These are phyloP conservation scores for Plasmodium coatneyi DNA, from an alignment of 169 alveolate genomes.

Conservation along the genomic window DNA sequence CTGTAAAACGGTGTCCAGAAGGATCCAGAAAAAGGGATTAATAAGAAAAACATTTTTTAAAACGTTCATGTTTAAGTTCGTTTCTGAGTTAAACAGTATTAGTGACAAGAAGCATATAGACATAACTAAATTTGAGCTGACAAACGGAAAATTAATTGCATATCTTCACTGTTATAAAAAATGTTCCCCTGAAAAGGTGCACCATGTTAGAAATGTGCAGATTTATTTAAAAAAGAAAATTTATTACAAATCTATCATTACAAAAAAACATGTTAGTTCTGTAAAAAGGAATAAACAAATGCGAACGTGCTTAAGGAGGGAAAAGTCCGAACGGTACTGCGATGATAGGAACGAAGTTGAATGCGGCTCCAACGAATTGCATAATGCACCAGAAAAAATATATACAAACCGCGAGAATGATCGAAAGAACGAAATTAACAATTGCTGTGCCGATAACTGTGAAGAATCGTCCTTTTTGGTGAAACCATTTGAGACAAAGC, in stretches of 20 bases:
- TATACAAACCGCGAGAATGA: not conserved
- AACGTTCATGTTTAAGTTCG: not conserved
- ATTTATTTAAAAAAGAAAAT: slow-evolving; percentile 2
- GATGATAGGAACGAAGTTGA: not conserved
- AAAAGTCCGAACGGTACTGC: not conserved
- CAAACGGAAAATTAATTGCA: slow-evolving; percentile 12
- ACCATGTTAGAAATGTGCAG: not conserved
- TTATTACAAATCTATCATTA: not conserved
- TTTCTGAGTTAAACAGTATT: slow-evolving; percentile 13
- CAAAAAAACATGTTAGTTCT: slow-evolving; percentile 7
- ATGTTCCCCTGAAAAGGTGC: not conserved
- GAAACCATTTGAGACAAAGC: not conserved
- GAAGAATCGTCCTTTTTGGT: not conserved
- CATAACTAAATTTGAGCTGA: slow-evolving; percentile 13
- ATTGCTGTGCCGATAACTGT: not conserved
- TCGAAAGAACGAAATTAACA: not conserved
- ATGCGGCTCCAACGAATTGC: slow-evolving; percentile 12
- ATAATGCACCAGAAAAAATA: slow-evolving; percentile 1
- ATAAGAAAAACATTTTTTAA: slow-evolving; percentile 16
- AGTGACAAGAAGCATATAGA: not conserved
- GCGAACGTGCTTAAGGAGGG: not conserved
- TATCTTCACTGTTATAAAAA: slow-evolving; percentile 20
- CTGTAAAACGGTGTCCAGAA: slow-evolving; percentile 35
- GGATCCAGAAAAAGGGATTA: slow-evolving; percentile 33
- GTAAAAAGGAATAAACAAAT: slow-evolving; percentile 23